A percentile compares a stretch with the other conserved stretches of the same genome.
Conservation (phyloP, 768 basidiomycete species). For the Psilocybe azurescens region DNA sequence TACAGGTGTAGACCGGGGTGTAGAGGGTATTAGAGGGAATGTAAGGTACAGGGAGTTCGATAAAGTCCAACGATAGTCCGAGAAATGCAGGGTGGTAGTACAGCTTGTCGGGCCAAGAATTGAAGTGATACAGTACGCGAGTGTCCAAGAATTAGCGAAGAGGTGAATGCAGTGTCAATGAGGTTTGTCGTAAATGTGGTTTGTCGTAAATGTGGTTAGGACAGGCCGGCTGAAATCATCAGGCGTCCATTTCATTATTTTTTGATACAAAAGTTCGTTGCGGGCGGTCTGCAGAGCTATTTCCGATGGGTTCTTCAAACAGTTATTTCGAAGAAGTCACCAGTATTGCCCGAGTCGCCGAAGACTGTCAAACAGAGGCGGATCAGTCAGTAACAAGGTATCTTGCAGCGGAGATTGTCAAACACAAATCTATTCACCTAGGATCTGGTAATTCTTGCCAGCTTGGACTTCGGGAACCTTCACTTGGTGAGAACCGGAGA, state of each 20-base stretch:
- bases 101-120: slow-evolving; percentile 1
- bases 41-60: background rate
- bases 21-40: slow-evolving; percentile 6
- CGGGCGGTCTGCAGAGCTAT: background rate
- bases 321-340: slow-evolving; percentile 49
- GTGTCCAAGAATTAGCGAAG: slow-evolving; percentile 15
- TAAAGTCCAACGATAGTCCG: slow-evolving; percentile 13
- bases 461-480: slow-evolving; percentile 44
- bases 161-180: slow-evolving; percentile 5
- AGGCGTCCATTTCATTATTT: slow-evolving; percentile 13
- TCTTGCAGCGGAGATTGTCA: background rate
- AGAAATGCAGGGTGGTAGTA: slow-evolving; percentile 14
- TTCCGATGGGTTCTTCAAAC: slow-evolving; percentile 24
- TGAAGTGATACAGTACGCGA: slow-evolving; percentile 9
- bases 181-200: slow-evolving; percentile 2
- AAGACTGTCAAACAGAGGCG: slow-evolving; percentile 40
- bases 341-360: slow-evolving; percentile 59
- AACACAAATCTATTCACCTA: slow-evolving; percentile 13
- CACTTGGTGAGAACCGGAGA: slow-evolving; percentile 39
- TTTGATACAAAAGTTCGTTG: slow-evolving; percentile 6
- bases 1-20: background rate
- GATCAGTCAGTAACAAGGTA: slow-evolving; percentile 1
- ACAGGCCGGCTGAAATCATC: slow-evolving; percentile 1
- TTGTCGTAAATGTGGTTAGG: slow-evolving; percentile 4
- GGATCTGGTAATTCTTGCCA: slow-evolving; percentile 44